Conservation (phyloP, 1,139 yeast species). For the Lizanozyma gosingica region DNA sequence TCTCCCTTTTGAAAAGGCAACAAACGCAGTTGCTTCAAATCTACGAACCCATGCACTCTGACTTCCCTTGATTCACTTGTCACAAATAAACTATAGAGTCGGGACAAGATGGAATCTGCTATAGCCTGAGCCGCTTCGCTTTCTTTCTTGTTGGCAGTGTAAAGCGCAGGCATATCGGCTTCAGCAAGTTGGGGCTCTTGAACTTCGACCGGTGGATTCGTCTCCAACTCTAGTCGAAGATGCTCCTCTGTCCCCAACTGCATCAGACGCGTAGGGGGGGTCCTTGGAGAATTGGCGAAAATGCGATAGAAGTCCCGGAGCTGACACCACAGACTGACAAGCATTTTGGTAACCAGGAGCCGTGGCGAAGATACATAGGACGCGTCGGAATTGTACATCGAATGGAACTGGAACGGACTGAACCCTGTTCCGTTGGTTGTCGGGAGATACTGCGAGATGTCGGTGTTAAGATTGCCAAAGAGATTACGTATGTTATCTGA, state of each 20-base stretch:
- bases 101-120: conserved; percentile 5
- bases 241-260: conserved; percentile 8
- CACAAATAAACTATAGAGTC: background rate
- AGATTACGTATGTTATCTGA: background rate
- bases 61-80: background rate
- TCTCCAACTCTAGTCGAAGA: conserved; percentile 7
- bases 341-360: conserved; percentile 16
- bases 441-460: conserved; percentile 7
- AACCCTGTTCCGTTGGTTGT: conserved; percentile 4
- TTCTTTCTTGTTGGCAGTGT: background rate
- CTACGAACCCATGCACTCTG: background rate
- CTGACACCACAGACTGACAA: conserved; percentile 18
- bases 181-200: background rate
- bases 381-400: conserved; percentile 10
- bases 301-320: conserved; percentile 14
- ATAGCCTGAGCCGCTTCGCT: background rate
- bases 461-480: background rate
- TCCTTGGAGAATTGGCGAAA: conserved; percentile 11
- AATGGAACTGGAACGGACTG: conserved; percentile 12
- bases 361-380: conserved; percentile 13
- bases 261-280: conserved; percentile 7
- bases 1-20: background rate
- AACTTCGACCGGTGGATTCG: conserved; percentile 4
- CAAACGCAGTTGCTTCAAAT: conserved; percentile 2
- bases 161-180: background rate